Conservation (phyloP, 441 rosid species). For the Gossypium davidsonii region DNA sequence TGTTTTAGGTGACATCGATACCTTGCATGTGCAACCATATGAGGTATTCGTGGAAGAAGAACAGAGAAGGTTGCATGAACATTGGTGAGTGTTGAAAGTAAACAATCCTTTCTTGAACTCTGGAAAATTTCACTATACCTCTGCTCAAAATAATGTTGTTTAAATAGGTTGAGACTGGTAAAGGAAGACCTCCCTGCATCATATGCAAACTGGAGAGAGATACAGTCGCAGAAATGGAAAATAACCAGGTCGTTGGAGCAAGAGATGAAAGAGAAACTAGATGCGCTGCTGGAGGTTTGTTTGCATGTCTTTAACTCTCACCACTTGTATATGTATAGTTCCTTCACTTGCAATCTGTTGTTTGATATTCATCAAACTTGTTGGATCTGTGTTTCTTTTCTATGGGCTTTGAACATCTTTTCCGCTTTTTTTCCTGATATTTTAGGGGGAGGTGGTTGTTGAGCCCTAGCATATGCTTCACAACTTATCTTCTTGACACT, state of each 20-base stretch:
- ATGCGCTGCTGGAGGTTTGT: constrained; percentile 46
- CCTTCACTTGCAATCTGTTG: background rate
- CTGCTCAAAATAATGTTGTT: constrained; percentile 13
- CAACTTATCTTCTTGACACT: background rate
- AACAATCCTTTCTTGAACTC: constrained; percentile 9
- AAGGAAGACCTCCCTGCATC: constrained; percentile 65
- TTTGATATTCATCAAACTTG: background rate
- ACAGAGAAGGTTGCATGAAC: constrained; percentile 64
- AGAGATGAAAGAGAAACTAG: constrained; percentile 48
- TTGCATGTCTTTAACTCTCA: constrained; percentile 10
- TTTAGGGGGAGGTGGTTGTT: background rate
- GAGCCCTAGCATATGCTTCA: background rate
- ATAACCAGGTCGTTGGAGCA: constrained; percentile 50
- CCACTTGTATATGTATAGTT: background rate
- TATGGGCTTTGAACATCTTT: background rate
- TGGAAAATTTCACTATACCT: constrained; percentile 12
- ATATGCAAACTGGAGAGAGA: constrained; percentile 59
- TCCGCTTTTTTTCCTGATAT: background rate
- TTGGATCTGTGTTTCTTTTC: constrained; percentile 1
- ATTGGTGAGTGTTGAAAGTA: constrained; percentile 63
- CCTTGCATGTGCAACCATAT: constrained; percentile 72
- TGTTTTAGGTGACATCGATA: constrained; percentile 68
- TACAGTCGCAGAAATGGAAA: constrained; percentile 43
- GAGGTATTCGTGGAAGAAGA: constrained; percentile 92
- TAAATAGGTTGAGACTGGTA: constrained; percentile 62